Conservation (phyloP, 805 yeast genomes). For the Lipomyces spencermartinsiae region DNA sequence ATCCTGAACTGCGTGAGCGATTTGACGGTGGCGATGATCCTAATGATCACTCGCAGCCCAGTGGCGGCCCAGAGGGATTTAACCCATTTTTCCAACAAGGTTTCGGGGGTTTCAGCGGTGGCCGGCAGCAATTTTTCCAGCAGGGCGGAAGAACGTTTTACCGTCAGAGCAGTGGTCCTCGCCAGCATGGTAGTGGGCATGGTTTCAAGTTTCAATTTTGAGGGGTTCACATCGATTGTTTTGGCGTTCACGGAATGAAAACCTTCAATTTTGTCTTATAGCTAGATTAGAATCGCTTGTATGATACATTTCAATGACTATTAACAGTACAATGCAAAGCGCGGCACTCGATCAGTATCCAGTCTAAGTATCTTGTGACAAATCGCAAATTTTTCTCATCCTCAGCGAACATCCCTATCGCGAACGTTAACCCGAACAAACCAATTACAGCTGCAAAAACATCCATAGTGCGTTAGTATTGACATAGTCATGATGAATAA, state of each 20-base stretch:
- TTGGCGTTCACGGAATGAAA: neutral
- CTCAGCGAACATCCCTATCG: neutral
- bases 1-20: conserved; percentile 64
- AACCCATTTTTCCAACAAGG: conserved; percentile 23
- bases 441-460: conserved; percentile 46
- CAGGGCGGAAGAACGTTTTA: conserved; percentile 25
- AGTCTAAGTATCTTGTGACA: neutral
- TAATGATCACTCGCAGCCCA: conserved; percentile 41
- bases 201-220: conserved; percentile 17
- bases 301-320: neutral
- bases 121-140: conserved; percentile 23
- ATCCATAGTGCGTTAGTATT: conserved; percentile 82
- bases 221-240: neutral
- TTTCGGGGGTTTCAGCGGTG: conserved; percentile 17
- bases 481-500: conserved; percentile 83
- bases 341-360: neutral
- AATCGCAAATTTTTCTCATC: neutral
- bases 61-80: conserved; percentile 22
- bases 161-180: conserved; percentile 11
- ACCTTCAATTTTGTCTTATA: neutral
- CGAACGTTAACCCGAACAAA: neutral
- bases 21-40: conserved; percentile 72
- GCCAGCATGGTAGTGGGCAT: conserved; percentile 13
- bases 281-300: neutral
- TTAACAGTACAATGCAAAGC: neutral